These are phyloP conservation scores for barrel medic (Medicago truncatula) DNA, from an alignment of 306 rosid species.

Conservation along the genomic window MtrunA17r5.0-ANR NC_053048.1:52383501-52384000, in stretches of 20 bases:
- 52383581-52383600: constrained; percentile 41
- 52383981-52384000: constrained; percentile 81
- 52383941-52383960: constrained; percentile 85
- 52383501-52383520: neutral
- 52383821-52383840: constrained; percentile 48
- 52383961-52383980: constrained; percentile 87
- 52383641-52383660: constrained; percentile 1
- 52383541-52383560: constrained; percentile 21
- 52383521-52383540: neutral
- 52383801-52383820: neutral
- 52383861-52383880: constrained; percentile 60
- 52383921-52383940: constrained; percentile 53
- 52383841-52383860: constrained; percentile 69
- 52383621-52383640: constrained; percentile 40
- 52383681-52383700: constrained; percentile 22
- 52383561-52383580: neutral
- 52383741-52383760: constrained; percentile 30
- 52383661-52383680: neutral
- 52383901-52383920: constrained; percentile 63
- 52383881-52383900: constrained; percentile 66
- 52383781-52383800: too few species aligned
- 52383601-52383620: constrained; percentile 8
- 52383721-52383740: constrained; percentile 1
- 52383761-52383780: constrained; percentile 27
- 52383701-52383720: constrained; percentile 31